Percentiles rank a stretch among this genome's conserved stretches.
These are phyloP conservation scores for Tuber umbilicatum DNA, from an alignment of 495 filamentous ascomycete species.

Conservation along the genomic window DNA sequence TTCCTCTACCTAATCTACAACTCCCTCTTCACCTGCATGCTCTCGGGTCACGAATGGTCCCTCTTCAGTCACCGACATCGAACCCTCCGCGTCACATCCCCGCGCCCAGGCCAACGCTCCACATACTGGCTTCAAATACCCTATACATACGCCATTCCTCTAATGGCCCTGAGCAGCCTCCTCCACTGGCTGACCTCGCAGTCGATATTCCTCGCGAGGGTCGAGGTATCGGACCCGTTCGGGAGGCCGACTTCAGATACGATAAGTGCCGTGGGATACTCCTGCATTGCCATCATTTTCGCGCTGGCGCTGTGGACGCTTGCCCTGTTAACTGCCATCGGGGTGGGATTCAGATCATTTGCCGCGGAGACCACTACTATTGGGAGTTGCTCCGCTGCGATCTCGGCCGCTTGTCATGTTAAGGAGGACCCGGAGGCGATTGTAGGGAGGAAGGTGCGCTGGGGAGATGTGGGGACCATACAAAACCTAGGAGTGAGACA, in stretches of 20 bases:
- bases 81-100: constrained; percentile 43
- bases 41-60: constrained; percentile 43
- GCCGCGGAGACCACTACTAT: not conserved
- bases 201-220: constrained; percentile 43
- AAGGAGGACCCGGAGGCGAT: too few species aligned
- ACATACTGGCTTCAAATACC: constrained; percentile 46
- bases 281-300: constrained; percentile 12
- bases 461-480: too few species aligned
- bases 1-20: constrained; percentile 46
- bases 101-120: constrained; percentile 42
- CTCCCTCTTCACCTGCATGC: constrained; percentile 45
- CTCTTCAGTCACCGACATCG: constrained; percentile 39
- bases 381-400: too few species aligned
- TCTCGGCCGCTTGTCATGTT: too few species aligned
- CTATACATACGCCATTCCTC: constrained; percentile 44
- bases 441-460: too few species aligned
- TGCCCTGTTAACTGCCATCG: constrained; percentile 4
- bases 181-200: constrained; percentile 48
- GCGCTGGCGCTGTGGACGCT: not conserved
- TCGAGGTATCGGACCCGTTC: constrained; percentile 30
- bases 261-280: constrained; percentile 7
- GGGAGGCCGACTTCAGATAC: not conserved
- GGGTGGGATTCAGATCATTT: not conserved
- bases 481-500: not conserved
- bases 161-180: constrained; percentile 33